Evolutionary conservation across 2,329 filamentous ascomycete genomes (phyloP).

Genomic region (Akanthomyces lecanii): DNA sequence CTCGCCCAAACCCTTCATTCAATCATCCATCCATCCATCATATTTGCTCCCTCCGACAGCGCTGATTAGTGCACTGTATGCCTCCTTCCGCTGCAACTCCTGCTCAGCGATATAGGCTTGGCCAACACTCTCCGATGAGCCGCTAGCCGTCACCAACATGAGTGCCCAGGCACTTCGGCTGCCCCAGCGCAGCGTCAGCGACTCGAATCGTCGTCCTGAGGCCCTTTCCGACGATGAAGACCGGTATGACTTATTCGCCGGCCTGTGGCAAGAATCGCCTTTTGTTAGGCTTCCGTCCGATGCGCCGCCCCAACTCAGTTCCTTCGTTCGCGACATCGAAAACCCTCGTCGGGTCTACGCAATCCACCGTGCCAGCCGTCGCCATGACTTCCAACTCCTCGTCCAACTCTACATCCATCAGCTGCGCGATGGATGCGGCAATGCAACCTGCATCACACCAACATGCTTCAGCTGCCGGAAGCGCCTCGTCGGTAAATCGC

Average conservation of each 20-base stretch:
- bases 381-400: slow-evolving; percentile 61
- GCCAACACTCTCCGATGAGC: slow-evolving; percentile 5
- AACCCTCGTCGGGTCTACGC: slow-evolving; percentile 59
- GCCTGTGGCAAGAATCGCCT: slow-evolving; percentile 58
- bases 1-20: background rate
- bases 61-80: background rate
- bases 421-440: slow-evolving; percentile 75
- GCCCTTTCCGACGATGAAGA: slow-evolving; percentile 23
- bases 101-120: background rate
- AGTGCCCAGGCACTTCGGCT: slow-evolving; percentile 16
- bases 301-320: slow-evolving; percentile 54
- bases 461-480: slow-evolving; percentile 79
- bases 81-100: background rate
- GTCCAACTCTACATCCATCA: slow-evolving; percentile 71
- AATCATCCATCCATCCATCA: slow-evolving; percentile 4
- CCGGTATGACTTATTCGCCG: slow-evolving; percentile 49
- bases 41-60: background rate
- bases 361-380: slow-evolving; percentile 56
- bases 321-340: slow-evolving; percentile 54
- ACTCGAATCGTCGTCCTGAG: slow-evolving; percentile 13
- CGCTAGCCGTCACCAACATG: slow-evolving; percentile 6
- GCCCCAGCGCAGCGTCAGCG: slow-evolving; percentile 11
- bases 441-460: slow-evolving; percentile 62
- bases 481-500: slow-evolving; percentile 60
- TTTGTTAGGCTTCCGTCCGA: slow-evolving; percentile 57